Evolutionary conservation across 371 early-diverging fungal genomes (phyloP).

Genomic region (Syncephalastrum sp.): DNA sequence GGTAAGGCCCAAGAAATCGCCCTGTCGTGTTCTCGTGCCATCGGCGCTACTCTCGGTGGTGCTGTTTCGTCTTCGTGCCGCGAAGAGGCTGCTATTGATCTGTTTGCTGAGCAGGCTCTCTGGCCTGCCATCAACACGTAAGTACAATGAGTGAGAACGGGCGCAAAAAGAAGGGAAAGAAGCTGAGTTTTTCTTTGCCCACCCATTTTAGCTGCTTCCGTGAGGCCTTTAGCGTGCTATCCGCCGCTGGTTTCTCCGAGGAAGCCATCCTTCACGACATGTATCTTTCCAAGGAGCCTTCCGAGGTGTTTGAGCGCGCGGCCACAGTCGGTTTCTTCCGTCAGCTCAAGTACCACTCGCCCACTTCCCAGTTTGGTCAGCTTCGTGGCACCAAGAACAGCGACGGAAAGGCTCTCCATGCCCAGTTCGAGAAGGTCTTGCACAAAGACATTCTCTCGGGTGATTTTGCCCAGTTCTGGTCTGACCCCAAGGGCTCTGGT

Average conservation of each 20-base stretch:
- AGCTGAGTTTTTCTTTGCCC: not conserved
- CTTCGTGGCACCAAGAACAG: slow-evolving; percentile 30
- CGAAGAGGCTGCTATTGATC: slow-evolving; percentile 28
- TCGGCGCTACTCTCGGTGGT: slow-evolving; percentile 28
- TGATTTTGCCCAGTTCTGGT: slow-evolving; percentile 28
- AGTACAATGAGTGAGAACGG: slow-evolving; percentile 1
- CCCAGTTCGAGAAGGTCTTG: slow-evolving; percentile 25
- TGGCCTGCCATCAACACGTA: slow-evolving; percentile 31
- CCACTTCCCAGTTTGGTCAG: slow-evolving; percentile 30
- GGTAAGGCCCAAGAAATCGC: slow-evolving; percentile 15
- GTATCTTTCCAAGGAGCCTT: slow-evolving; percentile 29
- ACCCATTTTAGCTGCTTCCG: slow-evolving; percentile 13
- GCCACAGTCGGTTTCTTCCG: slow-evolving; percentile 29
- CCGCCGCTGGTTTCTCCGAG: slow-evolving; percentile 27
- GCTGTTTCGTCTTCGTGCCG: slow-evolving; percentile 25
- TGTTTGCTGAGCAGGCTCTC: slow-evolving; percentile 28
- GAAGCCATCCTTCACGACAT: slow-evolving; percentile 29
- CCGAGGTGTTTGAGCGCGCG: slow-evolving; percentile 30
- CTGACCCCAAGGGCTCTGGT: slow-evolving; percentile 18
- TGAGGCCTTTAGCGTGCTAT: slow-evolving; percentile 23
- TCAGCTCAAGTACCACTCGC: slow-evolving; percentile 28
- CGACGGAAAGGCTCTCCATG: slow-evolving; percentile 14
- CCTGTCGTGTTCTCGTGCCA: slow-evolving; percentile 17
- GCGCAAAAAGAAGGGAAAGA: not conserved
- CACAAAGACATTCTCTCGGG: slow-evolving; percentile 30